Base-by-base conservation (phyloP, 2,329 filamentous ascomycete genomes). In the Stagonosporopsis chrysanthemi region DNA sequence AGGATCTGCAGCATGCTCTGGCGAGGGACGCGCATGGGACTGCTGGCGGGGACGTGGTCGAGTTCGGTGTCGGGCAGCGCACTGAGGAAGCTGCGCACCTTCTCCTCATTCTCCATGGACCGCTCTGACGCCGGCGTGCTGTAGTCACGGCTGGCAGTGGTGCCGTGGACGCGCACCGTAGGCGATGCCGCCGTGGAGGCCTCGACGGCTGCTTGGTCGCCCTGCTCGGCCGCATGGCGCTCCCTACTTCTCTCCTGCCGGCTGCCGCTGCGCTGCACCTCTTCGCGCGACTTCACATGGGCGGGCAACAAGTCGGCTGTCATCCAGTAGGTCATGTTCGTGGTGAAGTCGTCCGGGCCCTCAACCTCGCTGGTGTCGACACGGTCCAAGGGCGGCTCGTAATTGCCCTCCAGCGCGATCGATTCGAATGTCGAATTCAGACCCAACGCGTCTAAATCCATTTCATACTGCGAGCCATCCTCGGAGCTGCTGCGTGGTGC, bases 311-410 rank as follows among this genome's bases (percentile, higher is more conserved):
- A 62, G 48, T 74, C 69, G 24, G 73, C 66, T 2, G 73, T 73
- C 76, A 78, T 78, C 74, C 75, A 78, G 60, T 74, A 77, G 31
- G 76, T 77, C 74, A 78, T 75, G 61, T 78, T 78, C 70, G 75
- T 72, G 6, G 76, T 78, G 57, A 78, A 78, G 61, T 78, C 76
- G 45, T 75, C 75, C 2, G 76, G 76, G 6, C 76, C 76, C 40
- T 76, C 76, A 24, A 78, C 73, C 14, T 78, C 76, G 60, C 75
- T 77, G 36, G 71, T 77, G 12, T 74, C 65, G 17, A 78, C 69
- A 11, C 68, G 68, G 45, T 78, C 76, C n/a, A 76, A 58, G 14
- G 70, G 66, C 22, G 70, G 64, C 54, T 68, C 63, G 28, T 68
- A 64, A 44, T 53, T 64, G 8, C 67, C 64, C 8, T 73, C 67